Evolutionary conservation across 2,329 filamentous ascomycete species (phyloP), one percentile per base, ranked within the genome.

Genomic region (Diaporthe ilicicola): DNA sequence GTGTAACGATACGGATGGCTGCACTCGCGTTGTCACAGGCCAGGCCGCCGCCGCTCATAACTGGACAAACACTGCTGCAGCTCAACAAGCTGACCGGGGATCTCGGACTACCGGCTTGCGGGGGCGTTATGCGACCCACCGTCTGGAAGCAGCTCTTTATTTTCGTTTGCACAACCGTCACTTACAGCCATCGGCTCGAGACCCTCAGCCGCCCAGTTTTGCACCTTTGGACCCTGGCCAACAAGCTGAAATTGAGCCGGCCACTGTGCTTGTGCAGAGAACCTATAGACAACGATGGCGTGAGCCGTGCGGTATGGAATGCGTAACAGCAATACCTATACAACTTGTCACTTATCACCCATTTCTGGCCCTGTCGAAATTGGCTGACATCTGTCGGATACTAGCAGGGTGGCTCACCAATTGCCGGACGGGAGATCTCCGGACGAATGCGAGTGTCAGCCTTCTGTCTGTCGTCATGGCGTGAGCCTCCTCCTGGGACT

Each of bases 81-180:
- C 51, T 66, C 37, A 34, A 44, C 10, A 13, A 42, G 50, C 48
- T 32, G 27, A 44, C 19, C 17, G 37, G 7, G 46, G 34, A 46
- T 59, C n/a, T 54, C 42, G 37, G 27, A 51, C 32, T 62, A 39
- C 67, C 62, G 50, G 37, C 39, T 7, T 65, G 64, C 56, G 71
- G 64, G 64, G 53, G 51, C 10, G 42, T 24, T 27, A 65, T 73
- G 71, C 71, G 51, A 42, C 32, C 48, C 55, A 65, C 69, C 69
- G 69, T 62, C 29, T 71, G 51, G 27, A 32, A 71, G 59, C 32
- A 44, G 53, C 44, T 53, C 44, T 59, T 59, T 32, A 54, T 68
- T 69, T 51, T 73, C 69, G 69, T 73, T 68, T 69, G 71, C 71
- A 27, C 71, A 24, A 73, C 64, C 56, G 27, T 39, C 27, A 22